Evolutionary conservation across 306 rosid genomes (phyloP).

Genomic region (Inga laurina): DNA sequence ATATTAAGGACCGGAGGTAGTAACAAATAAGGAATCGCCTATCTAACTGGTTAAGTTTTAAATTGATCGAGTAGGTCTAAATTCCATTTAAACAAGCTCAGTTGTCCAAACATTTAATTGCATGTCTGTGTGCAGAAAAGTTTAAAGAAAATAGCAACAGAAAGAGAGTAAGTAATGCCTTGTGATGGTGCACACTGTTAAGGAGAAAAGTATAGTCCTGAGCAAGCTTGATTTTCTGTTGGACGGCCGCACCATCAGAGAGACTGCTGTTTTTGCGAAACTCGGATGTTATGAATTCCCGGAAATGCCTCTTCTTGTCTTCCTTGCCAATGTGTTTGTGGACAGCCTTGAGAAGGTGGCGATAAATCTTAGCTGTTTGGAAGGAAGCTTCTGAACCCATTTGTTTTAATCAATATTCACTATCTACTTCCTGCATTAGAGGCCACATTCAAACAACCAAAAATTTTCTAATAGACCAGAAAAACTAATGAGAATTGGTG

Average conservation of each 20-base stretch:
- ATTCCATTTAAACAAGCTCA: background rate
- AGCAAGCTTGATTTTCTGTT: constrained; percentile 76
- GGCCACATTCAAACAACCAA: background rate
- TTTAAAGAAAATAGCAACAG: constrained; percentile 17
- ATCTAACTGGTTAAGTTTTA: background rate
- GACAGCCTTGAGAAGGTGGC: constrained; percentile 74
- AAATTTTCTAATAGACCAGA: background rate
- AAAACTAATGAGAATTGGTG: background rate
- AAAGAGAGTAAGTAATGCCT: constrained; percentile 48
- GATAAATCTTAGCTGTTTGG: constrained; percentile 66
- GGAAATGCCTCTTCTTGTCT: constrained; percentile 62
- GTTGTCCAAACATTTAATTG: background rate
- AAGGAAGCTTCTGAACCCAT: constrained; percentile 62
- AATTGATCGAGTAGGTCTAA: background rate
- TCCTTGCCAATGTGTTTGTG: constrained; percentile 73
- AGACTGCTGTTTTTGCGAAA: constrained; percentile 51
- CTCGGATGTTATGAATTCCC: constrained; percentile 59
- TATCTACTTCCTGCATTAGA: constrained; percentile 38
- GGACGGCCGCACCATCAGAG: constrained; percentile 52
- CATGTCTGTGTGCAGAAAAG: background rate
- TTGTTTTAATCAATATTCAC: constrained; percentile 30
- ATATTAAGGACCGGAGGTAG: too few species aligned
- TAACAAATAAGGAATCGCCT: background rate
- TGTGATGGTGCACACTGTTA: constrained; percentile 82
- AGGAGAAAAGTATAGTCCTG: constrained; percentile 68